Percentiles rank a stretch among this genome's conserved stretches.
These are phyloP conservation scores for Hyparrhenia diplandra DNA, from an alignment of 176 grass and related monocot genomes.

Conservation along the genomic window DNA sequence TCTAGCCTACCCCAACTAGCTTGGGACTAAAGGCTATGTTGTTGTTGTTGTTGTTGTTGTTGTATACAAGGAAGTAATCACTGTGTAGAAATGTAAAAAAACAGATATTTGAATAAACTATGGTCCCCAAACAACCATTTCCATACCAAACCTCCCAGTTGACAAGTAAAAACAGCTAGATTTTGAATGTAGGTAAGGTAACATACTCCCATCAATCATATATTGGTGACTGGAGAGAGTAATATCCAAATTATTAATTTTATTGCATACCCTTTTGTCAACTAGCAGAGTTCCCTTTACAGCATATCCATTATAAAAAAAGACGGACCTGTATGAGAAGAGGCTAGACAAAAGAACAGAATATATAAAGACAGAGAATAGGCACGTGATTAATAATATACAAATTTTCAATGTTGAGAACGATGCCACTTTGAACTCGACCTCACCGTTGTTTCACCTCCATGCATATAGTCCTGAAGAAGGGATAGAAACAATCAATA, in stretches of 20 bases:
- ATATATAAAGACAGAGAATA: background rate
- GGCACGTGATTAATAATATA: constrained; percentile 5
- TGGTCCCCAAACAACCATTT: background rate
- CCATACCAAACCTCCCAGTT: background rate
- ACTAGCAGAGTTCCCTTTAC: constrained; percentile 75
- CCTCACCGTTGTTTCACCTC: constrained; percentile 3
- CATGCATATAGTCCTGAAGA: constrained; percentile 4
- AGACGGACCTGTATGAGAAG: constrained; percentile 81
- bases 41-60: too few species aligned
- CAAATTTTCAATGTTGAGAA: constrained; percentile 14
- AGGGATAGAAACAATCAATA: background rate
- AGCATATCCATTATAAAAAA: constrained; percentile 63
- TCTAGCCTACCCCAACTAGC: too few species aligned
- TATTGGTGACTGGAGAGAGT: background rate
- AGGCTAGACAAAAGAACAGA: constrained; percentile 40
- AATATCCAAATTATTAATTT: background rate
- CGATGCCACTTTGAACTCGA: constrained; percentile 1
- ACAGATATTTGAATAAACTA: background rate
- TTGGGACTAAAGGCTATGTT: too few species aligned
- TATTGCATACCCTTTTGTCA: constrained; percentile 47
- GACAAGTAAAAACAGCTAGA: background rate
- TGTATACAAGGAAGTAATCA: background rate
- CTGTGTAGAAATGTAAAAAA: background rate
- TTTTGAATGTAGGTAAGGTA: background rate
- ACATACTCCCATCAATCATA: background rate